phyloP scores from a whole-genome alignment of 257 asterid species.

The Ajuga chamaepitys region DNA sequence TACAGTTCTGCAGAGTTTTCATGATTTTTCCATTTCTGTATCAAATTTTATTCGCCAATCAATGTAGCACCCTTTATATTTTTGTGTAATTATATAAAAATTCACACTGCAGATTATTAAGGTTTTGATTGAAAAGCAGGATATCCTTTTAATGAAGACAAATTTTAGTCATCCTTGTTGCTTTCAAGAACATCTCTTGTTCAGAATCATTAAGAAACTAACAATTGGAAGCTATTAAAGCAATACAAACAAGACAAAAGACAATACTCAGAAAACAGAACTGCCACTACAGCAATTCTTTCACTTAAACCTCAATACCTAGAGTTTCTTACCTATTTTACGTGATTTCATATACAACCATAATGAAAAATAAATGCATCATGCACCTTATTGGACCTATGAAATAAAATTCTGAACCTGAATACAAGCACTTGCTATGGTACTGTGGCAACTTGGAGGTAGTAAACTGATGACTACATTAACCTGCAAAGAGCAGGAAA shows the following conservation, averaged over 20 bases:
- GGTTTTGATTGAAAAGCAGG: background rate
- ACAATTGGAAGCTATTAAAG: too few species aligned
- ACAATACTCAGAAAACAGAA: too few species aligned
- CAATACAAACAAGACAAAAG: too few species aligned
- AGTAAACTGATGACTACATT: constrained; percentile 89
- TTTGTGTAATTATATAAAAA: background rate
- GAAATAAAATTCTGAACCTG: constrained; percentile 40
- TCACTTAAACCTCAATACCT: too few species aligned
- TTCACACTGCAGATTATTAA: background rate
- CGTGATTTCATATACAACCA: background rate
- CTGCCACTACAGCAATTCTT: too few species aligned
- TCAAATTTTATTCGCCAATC: too few species aligned
- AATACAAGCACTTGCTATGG: constrained; percentile 71
- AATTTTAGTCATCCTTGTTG: background rate
- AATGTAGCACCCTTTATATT: background rate
- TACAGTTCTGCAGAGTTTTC: too few species aligned
- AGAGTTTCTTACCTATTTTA: background rate
- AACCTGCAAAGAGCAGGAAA: constrained; percentile 44
- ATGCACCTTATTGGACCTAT: background rate
- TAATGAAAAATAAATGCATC: background rate
- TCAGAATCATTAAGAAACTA: background rate
- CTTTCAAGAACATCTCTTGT: background rate
- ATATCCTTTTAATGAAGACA: background rate
- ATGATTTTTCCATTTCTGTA: background rate
- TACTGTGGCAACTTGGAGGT: constrained; percentile 82